Evolutionary conservation across 2,329 filamentous ascomycete species (phyloP).

Genomic region (Fusarium nematophilum): DNA sequence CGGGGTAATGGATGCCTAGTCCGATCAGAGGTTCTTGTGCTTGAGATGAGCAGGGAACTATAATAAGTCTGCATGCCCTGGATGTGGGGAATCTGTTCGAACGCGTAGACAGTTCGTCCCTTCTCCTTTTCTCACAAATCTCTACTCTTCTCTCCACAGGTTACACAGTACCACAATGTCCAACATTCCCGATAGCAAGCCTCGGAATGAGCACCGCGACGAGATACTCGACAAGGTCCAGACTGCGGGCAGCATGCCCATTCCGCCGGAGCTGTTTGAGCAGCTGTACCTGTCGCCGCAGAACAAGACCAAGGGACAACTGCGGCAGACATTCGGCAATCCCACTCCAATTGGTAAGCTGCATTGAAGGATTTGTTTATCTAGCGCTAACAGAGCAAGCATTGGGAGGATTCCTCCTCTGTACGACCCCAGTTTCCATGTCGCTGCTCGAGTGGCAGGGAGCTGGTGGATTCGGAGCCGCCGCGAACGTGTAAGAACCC

Average conservation of each 20-base stretch:
- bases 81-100: neutral
- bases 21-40: neutral
- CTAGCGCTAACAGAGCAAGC: constrained; percentile 25
- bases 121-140: neutral
- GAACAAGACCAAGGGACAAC: constrained; percentile 56
- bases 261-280: constrained; percentile 64
- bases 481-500: constrained; percentile 45
- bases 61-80: neutral
- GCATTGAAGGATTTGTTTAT: fast-evolving
- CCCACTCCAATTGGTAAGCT: constrained; percentile 59
- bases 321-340: constrained; percentile 63
- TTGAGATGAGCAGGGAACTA: too few species aligned
- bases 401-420: constrained; percentile 46
- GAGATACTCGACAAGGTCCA: constrained; percentile 39
- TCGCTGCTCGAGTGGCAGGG: constrained; percentile 46
- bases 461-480: constrained; percentile 45
- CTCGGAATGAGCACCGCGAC: constrained; percentile 25
- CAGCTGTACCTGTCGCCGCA: constrained; percentile 64
- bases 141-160: neutral
- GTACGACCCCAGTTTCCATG: constrained; percentile 46
- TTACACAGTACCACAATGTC: constrained; percentile 31
- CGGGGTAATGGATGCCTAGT: neutral
- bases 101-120: too few species aligned
- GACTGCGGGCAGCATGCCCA: constrained; percentile 56
- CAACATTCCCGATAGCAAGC: constrained; percentile 11